Evolutionary conservation across 192 early-diverging fungal genomes (phyloP), one percentile per base, ranked within the genome.

Genomic region (Coemansia sp.): DNA sequence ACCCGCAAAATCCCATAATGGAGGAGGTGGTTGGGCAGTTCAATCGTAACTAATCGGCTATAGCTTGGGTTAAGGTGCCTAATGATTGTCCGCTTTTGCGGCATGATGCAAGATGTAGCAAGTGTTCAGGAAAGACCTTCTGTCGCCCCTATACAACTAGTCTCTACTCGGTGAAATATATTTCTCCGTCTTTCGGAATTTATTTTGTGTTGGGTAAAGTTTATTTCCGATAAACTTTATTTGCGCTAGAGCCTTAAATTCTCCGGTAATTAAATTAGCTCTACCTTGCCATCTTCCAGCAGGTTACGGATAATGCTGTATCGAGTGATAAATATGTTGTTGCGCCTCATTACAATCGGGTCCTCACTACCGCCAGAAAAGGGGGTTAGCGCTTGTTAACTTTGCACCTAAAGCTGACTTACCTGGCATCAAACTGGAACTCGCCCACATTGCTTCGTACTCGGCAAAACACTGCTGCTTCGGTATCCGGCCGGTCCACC

Each of bases 371-470:
- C 59, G 2, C 2, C 18, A 35, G 16, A 19, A 54, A 16, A 1
- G 10, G 14, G 38, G 12, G 4, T 50, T 11, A 30, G 16, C 12
- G n/a, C n/a, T n/a, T n/a, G n/a, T n/a, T n/a, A n/a, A n/a, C n/a
- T n/a, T n/a, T n/a, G n/a, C n/a, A n/a, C n/a, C n/a, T n/a, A 13
- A 14, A 13, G 0, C 8, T 43, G 10, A 16, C 57, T 55, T 64
- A 56, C 68, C 68, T 74, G 40, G 60, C 33, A 18, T 70, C 74
- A 58, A 78, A 78, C 56, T 78, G 74, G 39, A 70, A 78, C 41
- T 78, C 68, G 23, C 74, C 74, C 15, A 78, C 68, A 3, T 55
- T 71, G 31, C 52, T 8, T 14, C 68, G 55, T 14, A 78, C 74
- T 13, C 68, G 53, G 41, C 74, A 78, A 42, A 78, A 78, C n/a